phyloP scores from a whole-genome alignment of 257 asterid species.

The Solanum boliviense region DNA sequence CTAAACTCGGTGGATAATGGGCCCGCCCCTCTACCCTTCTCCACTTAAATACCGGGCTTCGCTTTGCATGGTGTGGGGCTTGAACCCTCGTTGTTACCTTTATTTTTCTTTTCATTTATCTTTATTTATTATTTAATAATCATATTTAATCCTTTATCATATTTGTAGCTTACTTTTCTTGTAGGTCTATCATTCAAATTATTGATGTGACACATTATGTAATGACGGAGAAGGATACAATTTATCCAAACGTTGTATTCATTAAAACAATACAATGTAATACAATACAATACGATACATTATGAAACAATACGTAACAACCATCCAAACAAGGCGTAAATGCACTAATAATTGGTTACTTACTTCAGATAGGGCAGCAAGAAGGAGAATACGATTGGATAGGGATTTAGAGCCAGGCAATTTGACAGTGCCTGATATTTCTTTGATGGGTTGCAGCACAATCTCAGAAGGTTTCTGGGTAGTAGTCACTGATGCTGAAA shows the following conservation, averaged over 20 bases:
- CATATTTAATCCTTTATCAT: neutral
- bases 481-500: slow-evolving; percentile 54
- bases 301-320: neutral
- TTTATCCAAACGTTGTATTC: neutral
- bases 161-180: neutral
- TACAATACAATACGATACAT: neutral
- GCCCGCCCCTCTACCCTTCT: no score
- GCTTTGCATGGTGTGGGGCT: no score
- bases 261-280: neutral
- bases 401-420: slow-evolving; percentile 94
- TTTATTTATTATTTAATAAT: no score
- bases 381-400: slow-evolving; percentile 89
- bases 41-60: no score
- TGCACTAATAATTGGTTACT: neutral
- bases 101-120: neutral
- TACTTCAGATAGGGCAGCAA: slow-evolving; percentile 93
- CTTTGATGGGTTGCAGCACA: slow-evolving; percentile 74
- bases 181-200: neutral
- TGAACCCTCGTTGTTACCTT: neutral
- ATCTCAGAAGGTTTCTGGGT: slow-evolving; percentile 63
- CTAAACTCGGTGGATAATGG: no score
- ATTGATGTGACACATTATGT: neutral
- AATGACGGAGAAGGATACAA: no score
- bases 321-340: neutral
- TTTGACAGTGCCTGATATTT: slow-evolving; percentile 87